phyloP scores from a whole-genome alignment of 495 filamentous ascomycete genomes.

The Ramalina peruviana region DNA sequence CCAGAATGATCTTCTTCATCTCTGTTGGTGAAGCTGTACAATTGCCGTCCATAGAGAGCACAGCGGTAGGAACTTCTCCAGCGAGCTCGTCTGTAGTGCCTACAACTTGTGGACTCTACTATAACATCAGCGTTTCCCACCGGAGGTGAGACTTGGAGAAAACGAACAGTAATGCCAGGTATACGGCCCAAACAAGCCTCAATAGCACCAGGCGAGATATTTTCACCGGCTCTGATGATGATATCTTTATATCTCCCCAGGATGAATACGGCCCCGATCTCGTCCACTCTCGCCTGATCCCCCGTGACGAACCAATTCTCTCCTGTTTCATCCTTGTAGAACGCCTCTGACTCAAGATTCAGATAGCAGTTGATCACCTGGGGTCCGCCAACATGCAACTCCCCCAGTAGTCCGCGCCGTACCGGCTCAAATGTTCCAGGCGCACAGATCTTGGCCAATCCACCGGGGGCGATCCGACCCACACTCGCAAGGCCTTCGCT shows the following conservation, averaged over 20 bases:
- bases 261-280: conserved; percentile 23
- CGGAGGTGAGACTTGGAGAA: not conserved
- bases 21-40: conserved; percentile 2
- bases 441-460: conserved; percentile 24
- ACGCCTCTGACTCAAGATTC: conserved; percentile 11
- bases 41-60: conserved; percentile 12
- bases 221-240: conserved; percentile 37
- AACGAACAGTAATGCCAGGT: conserved; percentile 8
- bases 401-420: conserved; percentile 21
- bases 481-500: conserved; percentile 13
- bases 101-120: conserved; percentile 18
- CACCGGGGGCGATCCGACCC: conserved; percentile 21
- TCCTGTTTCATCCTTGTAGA: conserved; percentile 24
- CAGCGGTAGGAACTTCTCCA: conserved; percentile 27
- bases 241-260: conserved; percentile 35
- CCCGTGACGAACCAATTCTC: conserved; percentile 28
- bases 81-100: conserved; percentile 26
- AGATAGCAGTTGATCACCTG: conserved; percentile 22
- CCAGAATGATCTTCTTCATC: conserved; percentile 17
- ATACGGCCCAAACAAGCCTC: conserved; percentile 21
- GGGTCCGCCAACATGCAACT: conserved; percentile 26
- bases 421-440: conserved; percentile 16
- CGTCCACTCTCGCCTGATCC: conserved; percentile 30
- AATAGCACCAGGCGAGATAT: conserved; percentile 28
- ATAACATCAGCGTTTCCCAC: not conserved